phyloP scores from a whole-genome alignment of 352 stramenopile species.

The Aphanomyces invadans region DNA sequence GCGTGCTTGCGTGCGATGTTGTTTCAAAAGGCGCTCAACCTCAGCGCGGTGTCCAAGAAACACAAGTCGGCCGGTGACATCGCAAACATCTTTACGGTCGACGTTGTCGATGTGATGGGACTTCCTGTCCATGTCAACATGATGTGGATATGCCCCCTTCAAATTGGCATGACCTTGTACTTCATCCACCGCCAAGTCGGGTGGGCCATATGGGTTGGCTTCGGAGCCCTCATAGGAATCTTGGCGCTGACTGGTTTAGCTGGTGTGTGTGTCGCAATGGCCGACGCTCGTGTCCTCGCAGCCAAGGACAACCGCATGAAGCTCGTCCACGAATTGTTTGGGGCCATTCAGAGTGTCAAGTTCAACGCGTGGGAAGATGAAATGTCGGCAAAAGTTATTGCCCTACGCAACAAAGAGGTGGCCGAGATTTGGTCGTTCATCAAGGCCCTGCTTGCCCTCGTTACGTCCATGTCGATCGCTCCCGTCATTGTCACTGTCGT shows the following conservation, averaged over 20 bases:
- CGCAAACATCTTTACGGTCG: constrained; percentile 89
- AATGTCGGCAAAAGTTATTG: constrained; percentile 51
- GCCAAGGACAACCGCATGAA: constrained; percentile 39
- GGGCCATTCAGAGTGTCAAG: constrained; percentile 85
- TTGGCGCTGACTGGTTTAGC: constrained; percentile 21
- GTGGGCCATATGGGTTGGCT: constrained; percentile 31
- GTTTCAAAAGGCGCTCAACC: constrained; percentile 33
- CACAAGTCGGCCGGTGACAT: constrained; percentile 57
- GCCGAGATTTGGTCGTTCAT: constrained; percentile 39
- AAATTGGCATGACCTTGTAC: constrained; percentile 31
- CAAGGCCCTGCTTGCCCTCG: constrained; percentile 38
- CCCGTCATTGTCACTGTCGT: constrained; percentile 45
- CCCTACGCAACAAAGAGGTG: constrained; percentile 42
- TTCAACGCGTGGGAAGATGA: constrained; percentile 84
- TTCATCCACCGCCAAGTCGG: constrained; percentile 32
- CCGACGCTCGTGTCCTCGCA: constrained; percentile 13
- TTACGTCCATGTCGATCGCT: constrained; percentile 40
- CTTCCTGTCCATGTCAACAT: constrained; percentile 35
- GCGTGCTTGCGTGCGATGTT: constrained; percentile 32
- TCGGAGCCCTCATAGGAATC: constrained; percentile 31
- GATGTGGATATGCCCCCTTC: constrained; percentile 31
- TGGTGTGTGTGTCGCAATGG: constrained; percentile 21
- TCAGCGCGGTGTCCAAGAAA: constrained; percentile 26
- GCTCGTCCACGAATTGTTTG: constrained; percentile 38
- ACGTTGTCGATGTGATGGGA: constrained; percentile 55